Conservation (phyloP, 441 rosid genomes). For the Geranium incanum region DNA sequence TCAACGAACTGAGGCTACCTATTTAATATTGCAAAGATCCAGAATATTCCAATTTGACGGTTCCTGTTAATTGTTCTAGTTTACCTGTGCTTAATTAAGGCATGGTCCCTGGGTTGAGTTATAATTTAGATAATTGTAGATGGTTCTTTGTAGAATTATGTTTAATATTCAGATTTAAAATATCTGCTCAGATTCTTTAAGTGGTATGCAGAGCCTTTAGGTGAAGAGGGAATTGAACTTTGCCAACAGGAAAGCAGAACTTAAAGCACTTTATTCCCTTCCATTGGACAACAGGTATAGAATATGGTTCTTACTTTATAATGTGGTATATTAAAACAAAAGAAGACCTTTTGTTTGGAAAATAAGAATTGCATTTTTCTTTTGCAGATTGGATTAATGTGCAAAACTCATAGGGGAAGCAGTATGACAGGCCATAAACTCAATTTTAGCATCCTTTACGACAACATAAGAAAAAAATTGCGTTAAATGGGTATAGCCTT, state of each 20-base stretch:
- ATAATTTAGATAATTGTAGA: neutral
- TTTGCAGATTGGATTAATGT: neutral
- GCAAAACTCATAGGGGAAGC: neutral
- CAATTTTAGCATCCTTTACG: neutral
- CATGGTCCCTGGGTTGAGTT: neutral
- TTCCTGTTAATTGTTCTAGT: neutral
- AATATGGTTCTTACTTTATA: slow-evolving; percentile 3
- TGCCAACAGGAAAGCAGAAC: neutral
- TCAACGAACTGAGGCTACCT: neutral
- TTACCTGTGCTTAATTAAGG: neutral
- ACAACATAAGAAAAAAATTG: neutral
- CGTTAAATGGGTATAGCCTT: neutral
- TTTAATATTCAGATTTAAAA: neutral
- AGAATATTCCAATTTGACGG: neutral
- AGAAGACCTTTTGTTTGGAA: neutral
- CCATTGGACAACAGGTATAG: slow-evolving; percentile 7
- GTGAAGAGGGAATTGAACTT: neutral
- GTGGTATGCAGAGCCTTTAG: neutral
- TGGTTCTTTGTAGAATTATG: neutral
- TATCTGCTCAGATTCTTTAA: neutral
- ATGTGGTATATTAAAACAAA: neutral
- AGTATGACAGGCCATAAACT: neutral
- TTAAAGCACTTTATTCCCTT: neutral
- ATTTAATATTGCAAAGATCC: neutral
- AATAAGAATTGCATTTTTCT: neutral